These are phyloP conservation scores for Durio zibethinus DNA, from an alignment of 345 rosid genomes.

Conservation along the genomic window DNA sequence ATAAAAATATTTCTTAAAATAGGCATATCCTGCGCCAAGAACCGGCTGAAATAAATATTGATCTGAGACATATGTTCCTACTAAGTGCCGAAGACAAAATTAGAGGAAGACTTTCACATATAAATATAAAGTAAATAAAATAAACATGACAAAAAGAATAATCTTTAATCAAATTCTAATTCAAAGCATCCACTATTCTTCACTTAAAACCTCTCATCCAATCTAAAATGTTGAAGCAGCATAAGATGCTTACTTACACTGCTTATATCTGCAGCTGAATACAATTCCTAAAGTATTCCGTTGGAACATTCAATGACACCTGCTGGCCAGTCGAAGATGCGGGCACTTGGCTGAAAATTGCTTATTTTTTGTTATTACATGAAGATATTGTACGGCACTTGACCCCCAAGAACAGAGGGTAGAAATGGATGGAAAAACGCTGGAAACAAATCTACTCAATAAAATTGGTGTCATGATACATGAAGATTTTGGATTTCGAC, in stretches of 20 bases:
- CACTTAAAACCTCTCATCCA: background rate
- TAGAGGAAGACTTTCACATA: background rate
- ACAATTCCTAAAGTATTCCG: background rate
- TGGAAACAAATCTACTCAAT: background rate
- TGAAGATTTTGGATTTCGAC: conserved; percentile 82
- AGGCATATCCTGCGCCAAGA: no score
- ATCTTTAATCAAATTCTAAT: conserved; percentile 4
- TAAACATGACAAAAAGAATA: conserved; percentile 8
- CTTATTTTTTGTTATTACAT: background rate
- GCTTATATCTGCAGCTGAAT: conserved; percentile 8
- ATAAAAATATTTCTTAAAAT: no score
- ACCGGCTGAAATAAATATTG: no score
- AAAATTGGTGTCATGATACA: conserved; percentile 31
- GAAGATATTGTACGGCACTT: background rate
- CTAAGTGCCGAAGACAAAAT: background rate
- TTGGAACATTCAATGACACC: background rate
- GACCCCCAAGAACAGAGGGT: background rate
- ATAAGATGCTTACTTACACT: background rate
- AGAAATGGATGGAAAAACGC: no score
- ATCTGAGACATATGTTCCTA: no score
- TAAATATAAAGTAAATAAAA: background rate
- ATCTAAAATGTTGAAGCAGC: background rate
- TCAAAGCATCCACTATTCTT: conserved; percentile 7
- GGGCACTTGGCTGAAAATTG: background rate
- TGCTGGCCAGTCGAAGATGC: background rate